phyloP scores from a whole-genome alignment of 495 filamentous ascomycete species.

The Trichoderma parareesei region DNA sequence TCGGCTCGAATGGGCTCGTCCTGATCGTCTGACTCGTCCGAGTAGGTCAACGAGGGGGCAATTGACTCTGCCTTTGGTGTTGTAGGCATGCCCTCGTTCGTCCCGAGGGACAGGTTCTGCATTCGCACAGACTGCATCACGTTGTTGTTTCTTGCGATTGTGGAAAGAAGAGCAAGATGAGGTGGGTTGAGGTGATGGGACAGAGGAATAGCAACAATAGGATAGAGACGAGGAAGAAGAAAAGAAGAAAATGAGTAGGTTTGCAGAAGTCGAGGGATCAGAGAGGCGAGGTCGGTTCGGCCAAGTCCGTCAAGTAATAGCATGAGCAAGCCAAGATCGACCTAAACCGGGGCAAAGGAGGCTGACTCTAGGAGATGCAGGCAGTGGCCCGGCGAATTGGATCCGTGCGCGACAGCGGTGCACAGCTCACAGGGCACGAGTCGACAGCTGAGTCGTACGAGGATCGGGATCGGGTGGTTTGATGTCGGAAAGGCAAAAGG shows the following conservation, averaged over 20 bases:
- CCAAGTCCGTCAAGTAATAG: no score
- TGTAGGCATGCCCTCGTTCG: slow-evolving; percentile 17
- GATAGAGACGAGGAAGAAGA: no score
- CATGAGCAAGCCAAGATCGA: no score
- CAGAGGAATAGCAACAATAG: no score
- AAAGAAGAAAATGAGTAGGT: no score
- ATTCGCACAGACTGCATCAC: slow-evolving; percentile 6
- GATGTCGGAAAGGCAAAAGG: slow-evolving; percentile 1
- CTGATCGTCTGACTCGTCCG: slow-evolving; percentile 28
- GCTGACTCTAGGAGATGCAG: background rate
- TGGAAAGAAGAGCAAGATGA: no score
- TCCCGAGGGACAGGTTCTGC: slow-evolving; percentile 6
- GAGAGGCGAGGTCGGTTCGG: no score
- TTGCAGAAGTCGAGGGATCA: no score
- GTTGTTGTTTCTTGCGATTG: background rate
- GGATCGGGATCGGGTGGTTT: background rate
- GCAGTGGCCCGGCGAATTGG: background rate
- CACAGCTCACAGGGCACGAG: background rate
- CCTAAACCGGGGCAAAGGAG: no score
- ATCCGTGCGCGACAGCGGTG: background rate
- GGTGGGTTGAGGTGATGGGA: no score
- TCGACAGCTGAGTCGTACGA: background rate
- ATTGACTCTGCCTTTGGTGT: slow-evolving; percentile 21
- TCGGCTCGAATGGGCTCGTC: slow-evolving; percentile 21
- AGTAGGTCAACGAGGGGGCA: slow-evolving; percentile 29